Evolutionary conservation across 306 rosid genomes (phyloP).

Genomic region (Vigna nakashimae): DNA sequence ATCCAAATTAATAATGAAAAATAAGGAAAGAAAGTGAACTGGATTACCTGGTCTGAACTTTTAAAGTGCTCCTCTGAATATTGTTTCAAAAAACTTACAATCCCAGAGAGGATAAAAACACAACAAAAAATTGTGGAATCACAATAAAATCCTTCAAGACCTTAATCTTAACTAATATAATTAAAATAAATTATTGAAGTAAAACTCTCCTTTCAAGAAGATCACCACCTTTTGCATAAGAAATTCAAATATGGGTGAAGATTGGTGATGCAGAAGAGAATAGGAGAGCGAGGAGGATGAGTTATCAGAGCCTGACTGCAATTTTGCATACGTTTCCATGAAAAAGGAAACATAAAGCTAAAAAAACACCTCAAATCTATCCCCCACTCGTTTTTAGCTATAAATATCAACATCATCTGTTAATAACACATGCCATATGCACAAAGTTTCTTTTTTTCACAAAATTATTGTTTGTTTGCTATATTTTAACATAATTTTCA

Average conservation of each 20-base stretch:
- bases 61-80: neutral
- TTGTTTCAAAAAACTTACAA: neutral
- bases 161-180: neutral
- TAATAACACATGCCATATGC: neutral
- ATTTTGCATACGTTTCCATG: neutral
- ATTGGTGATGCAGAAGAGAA: conserved; percentile 13
- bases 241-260: neutral
- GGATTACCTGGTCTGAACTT: conserved; percentile 37
- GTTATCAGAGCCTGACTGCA: neutral
- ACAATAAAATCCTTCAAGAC: neutral
- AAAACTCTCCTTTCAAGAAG: neutral
- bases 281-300: conserved; percentile 23
- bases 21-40: conserved; percentile 16
- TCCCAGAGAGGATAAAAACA: neutral
- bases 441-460: neutral
- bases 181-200: neutral
- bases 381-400: conserved; percentile 18
- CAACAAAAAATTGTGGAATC: neutral
- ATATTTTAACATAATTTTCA: neutral
- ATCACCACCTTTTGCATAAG: neutral
- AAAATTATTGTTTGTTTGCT: neutral
- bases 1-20: neutral
- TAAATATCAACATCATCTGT: conserved; percentile 8
- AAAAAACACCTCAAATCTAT: conserved; percentile 8
- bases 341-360: conserved; percentile 9